phyloP scores from a whole-genome alignment of 768 basidiomycete genomes.

The Boletus coccyginus region DNA sequence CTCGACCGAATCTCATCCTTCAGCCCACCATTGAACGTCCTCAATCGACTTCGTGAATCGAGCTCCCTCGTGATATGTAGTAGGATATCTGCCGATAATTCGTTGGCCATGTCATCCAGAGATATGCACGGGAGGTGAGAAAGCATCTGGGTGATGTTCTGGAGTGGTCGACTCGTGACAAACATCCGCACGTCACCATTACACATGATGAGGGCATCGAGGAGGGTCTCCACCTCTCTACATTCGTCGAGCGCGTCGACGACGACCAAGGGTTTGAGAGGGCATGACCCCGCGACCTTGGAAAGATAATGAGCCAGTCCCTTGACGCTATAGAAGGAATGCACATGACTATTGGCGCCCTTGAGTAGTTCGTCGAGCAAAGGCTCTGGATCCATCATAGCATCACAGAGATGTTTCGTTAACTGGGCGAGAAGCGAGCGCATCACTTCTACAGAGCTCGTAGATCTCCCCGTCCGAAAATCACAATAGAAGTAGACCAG shows the following conservation, averaged over 20 bases:
- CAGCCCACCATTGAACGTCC: not conserved
- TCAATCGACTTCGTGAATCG: slow-evolving; percentile 3
- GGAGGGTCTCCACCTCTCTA: slow-evolving; percentile 5
- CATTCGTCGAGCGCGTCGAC: slow-evolving; percentile 27
- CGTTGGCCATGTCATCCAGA: not conserved
- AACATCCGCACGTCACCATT: not conserved
- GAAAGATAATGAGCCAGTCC: slow-evolving; percentile 1
- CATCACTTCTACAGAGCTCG: slow-evolving; percentile 11
- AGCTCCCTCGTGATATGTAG: slow-evolving; percentile 10
- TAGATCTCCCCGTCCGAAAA: slow-evolving; percentile 11
- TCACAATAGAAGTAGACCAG: slow-evolving; percentile 25
- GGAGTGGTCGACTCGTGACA: slow-evolving; percentile 8
- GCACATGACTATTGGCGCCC: not conserved
- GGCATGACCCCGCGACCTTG: not conserved
- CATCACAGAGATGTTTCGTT: not conserved
- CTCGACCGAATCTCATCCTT: slow-evolving; percentile 5
- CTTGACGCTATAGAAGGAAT: not conserved
- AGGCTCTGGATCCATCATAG: not conserved
- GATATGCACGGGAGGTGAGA: slow-evolving; percentile 6
- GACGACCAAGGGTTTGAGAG: slow-evolving; percentile 7
- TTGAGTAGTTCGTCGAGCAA: slow-evolving; percentile 6
- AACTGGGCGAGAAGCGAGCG: slow-evolving; percentile 22
- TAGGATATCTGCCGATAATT: slow-evolving; percentile 9
- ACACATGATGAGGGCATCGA: slow-evolving; percentile 3
- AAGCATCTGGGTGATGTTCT: slow-evolving; percentile 1